Conservation (phyloP, 2,329 filamentous ascomycete species). For the Septoria linicola region DNA sequence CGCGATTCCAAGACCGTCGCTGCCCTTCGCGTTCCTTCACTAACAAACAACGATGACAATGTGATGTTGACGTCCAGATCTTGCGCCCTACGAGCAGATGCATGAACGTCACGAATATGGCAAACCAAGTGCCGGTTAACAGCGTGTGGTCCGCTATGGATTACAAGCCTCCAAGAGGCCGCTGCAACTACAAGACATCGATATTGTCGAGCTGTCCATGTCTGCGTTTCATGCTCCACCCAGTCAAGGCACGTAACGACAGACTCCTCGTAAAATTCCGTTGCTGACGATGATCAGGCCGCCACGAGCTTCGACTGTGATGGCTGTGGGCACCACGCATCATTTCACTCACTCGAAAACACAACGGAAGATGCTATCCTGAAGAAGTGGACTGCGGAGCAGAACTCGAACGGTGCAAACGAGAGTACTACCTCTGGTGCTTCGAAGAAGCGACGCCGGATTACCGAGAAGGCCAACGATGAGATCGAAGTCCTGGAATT, state of each 20-base stretch:
- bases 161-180: slow-evolving; percentile 52
- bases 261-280: background rate
- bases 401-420: slow-evolving; percentile 27
- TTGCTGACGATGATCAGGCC: slow-evolving; percentile 34
- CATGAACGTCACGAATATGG: slow-evolving; percentile 23
- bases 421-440: slow-evolving; percentile 17
- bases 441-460: slow-evolving; percentile 31
- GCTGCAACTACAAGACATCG: slow-evolving; percentile 51
- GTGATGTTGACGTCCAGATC: background rate
- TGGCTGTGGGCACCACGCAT: slow-evolving; percentile 56
- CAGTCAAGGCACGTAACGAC: slow-evolving; percentile 49
- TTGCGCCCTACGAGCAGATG: slow-evolving; percentile 1
- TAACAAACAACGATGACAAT: background rate
- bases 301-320: slow-evolving; percentile 56
- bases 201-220: slow-evolving; percentile 53
- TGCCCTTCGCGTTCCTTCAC: background rate
- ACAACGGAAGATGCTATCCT: slow-evolving; percentile 49
- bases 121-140: slow-evolving; percentile 35
- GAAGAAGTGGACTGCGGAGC: slow-evolving; percentile 46
- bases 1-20: background rate
- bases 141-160: slow-evolving; percentile 54
- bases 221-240: slow-evolving; percentile 58
- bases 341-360: slow-evolving; percentile 56
- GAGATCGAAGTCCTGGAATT: slow-evolving; percentile 23
- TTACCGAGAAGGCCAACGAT: slow-evolving; percentile 21